Conservation (phyloP, 768 basidiomycete species). For the Tulasnella sp. region DNA sequence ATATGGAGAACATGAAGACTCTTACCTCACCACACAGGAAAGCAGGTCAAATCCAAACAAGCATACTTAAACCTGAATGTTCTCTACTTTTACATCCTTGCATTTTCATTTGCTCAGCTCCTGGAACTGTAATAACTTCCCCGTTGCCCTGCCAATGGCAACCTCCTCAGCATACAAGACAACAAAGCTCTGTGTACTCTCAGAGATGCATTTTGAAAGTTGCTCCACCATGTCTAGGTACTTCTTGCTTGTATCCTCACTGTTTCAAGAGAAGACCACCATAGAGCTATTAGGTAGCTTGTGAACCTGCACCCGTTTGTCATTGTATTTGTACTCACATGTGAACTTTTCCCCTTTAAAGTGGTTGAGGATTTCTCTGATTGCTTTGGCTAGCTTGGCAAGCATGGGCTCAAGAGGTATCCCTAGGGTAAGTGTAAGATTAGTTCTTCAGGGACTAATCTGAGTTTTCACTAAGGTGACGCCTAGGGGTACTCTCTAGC, state of each 20-base stretch:
- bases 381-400: conserved; percentile 98
- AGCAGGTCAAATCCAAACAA: conserved; percentile 93
- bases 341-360: conserved; percentile 95
- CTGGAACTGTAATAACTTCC: conserved; percentile 93
- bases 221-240: conserved; percentile 96
- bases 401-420: conserved; percentile 98
- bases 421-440: conserved; percentile 84
- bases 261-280: conserved; percentile 91
- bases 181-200: conserved; percentile 77
- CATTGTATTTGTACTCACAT: conserved; percentile 99
- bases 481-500: too few species aligned
- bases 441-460: conserved; percentile 49
- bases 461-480: too few species aligned
- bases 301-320: conserved; percentile 95
- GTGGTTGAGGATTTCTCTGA: conserved; percentile 90
- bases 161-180: conserved; percentile 96
- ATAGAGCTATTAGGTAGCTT: conserved; percentile 69
- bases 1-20: neutral
- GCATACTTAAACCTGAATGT: conserved; percentile 93
- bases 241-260: conserved; percentile 98
- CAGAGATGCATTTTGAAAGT: conserved; percentile 81
- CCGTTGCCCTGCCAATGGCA: conserved; percentile 75
- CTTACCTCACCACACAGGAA: conserved; percentile 89
- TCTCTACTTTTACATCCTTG: conserved; percentile 96
- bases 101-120: conserved; percentile 89